Evolutionary conservation across 2,329 filamentous ascomycete genomes (phyloP), one percentile per base, ranked within the genome.

Genomic region (Cladosporium phlei): DNA sequence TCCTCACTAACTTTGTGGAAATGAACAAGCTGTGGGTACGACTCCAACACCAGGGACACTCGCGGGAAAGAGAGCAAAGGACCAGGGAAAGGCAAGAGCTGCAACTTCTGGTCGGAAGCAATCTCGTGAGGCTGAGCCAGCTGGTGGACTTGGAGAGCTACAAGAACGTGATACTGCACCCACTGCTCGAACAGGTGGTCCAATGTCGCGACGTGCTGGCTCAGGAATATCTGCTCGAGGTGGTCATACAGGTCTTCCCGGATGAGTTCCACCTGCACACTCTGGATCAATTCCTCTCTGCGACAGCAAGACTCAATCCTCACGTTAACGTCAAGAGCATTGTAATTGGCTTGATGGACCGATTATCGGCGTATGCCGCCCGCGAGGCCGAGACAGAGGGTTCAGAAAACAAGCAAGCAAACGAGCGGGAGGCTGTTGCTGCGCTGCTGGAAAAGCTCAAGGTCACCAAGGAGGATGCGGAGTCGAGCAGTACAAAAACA

Each of bases 21-120:
- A 98, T 98, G 93, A 98, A 98, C 72, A 98, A 98, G 77, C 77
- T 98, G 25, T 98, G 93, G 93, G 93, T 98, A 53, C 84, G 93
- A 33, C 73, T 97, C 62, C 93, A 98, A 66, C 93, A 98, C 67
- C 93, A 98, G 66, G 93, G 93, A 20, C 93, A 96, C 64, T 98
- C 93, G 29, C 80, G 91, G 59, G 93, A 98, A 69, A 78, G 93
- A 43, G 93, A 98, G 54, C 85, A 94, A 70, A 79, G 93, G 58
- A 95, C 89, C 48, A 89, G 93, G 61, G 93, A 98, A 71, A 79
- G 93, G 59, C 90, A 94, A 66, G 94, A 98, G 71, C 74, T 98
- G 46, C 93, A 98, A 71, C 75, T 98, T 52, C 77, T 98, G 7
- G 93, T 98, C 1, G 93, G 93, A 45, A 97, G 88, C 73, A 98